Percentiles rank a stretch among this genome's conserved stretches.
phyloP scores from a whole-genome alignment of 169 alveolate species.

The Eimeria zaria region DNA sequence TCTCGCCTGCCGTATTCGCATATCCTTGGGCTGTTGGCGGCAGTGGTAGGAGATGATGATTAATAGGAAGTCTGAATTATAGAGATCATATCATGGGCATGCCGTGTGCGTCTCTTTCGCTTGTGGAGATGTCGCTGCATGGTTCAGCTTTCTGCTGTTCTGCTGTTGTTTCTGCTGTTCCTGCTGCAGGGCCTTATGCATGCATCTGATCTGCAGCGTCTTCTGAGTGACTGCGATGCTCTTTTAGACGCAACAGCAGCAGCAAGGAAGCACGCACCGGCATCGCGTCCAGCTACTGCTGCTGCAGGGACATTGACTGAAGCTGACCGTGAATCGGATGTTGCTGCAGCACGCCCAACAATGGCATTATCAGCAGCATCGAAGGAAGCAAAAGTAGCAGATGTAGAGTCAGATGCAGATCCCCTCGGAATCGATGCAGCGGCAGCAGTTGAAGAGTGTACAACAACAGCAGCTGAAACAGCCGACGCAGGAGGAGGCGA shows the following conservation, averaged over 20 bases:
- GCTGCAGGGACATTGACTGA: neutral
- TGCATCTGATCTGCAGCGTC: constrained; percentile 44
- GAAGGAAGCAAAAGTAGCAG: neutral
- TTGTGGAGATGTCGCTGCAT: neutral
- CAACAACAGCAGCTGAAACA: constrained; percentile 26
- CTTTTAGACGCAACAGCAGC: constrained; percentile 72
- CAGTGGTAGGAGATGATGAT: neutral
- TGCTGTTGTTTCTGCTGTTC: constrained; percentile 14
- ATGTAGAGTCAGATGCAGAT: constrained; percentile 12
- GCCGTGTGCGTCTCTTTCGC: neutral
- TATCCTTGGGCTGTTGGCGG: neutral
- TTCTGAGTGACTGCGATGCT: constrained; percentile 51
- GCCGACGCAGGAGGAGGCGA: neutral
- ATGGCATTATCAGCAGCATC: neutral
- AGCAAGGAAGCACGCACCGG: constrained; percentile 50
- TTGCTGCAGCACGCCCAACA: neutral
- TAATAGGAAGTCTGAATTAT: neutral
- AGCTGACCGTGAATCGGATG: neutral
- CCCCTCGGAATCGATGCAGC: neutral
- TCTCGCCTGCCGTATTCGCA: neutral
- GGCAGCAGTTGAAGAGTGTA: neutral
- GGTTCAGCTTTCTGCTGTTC: neutral
- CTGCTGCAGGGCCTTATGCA: constrained; percentile 71
- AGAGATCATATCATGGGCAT: neutral
- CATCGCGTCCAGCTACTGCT: constrained; percentile 9